Conservation (phyloP, 139 green algal species). For the Chlorella sp. region DNA sequence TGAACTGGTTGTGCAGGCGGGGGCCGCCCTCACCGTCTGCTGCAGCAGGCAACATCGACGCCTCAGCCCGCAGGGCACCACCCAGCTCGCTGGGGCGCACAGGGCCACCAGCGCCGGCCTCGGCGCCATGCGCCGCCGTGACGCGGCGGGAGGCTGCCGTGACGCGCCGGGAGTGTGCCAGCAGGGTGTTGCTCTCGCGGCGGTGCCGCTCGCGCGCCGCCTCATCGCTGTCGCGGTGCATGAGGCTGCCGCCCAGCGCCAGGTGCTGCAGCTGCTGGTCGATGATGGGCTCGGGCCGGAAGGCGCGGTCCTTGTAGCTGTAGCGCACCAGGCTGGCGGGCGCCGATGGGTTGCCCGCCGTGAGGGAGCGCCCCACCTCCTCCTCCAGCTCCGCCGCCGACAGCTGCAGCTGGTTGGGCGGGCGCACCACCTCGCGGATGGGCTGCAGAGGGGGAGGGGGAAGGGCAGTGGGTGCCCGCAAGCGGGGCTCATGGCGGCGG, state of each 20-base stretch:
- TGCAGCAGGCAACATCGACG: not conserved
- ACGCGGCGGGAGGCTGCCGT: conserved; percentile 11
- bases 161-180: not conserved
- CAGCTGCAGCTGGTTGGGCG: conserved; percentile 82
- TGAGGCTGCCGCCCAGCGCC: conserved; percentile 81
- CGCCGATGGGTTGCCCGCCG: conserved; percentile 83
- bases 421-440: conserved; percentile 75
- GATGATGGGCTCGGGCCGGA: conserved; percentile 87
- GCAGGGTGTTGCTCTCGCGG: not conserved
- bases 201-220: conserved; percentile 56
- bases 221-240: conserved; percentile 82
- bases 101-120: not conserved
- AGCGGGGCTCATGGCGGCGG: too few species aligned
- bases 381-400: conserved; percentile 81
- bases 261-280: conserved; percentile 87
- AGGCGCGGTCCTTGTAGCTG: conserved; percentile 43
- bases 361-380: conserved; percentile 90
- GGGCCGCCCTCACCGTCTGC: not conserved
- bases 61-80: not conserved
- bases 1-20: conserved; percentile 94
- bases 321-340: conserved; percentile 82
- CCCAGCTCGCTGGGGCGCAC: conserved; percentile 4
- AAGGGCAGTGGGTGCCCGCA: too few species aligned
- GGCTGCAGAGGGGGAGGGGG: conserved; percentile 58
- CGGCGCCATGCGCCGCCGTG: not conserved